phyloP scores from a whole-genome alignment of 106 monocot genomes.

The Apostasia shenzhenica region DNA sequence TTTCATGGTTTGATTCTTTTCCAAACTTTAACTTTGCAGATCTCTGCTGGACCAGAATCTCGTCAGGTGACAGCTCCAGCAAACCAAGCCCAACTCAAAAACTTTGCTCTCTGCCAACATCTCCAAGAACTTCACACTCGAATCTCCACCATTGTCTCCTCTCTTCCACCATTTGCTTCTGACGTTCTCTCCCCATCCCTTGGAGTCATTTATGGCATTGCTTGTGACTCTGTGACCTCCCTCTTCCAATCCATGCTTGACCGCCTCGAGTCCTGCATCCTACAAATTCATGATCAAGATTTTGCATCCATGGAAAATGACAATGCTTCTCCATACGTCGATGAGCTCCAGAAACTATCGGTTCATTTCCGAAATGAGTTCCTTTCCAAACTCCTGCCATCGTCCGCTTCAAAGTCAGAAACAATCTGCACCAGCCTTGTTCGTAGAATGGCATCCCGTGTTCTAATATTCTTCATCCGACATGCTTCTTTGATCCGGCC shows the following conservation, averaged over 20 bases:
- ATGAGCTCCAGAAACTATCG: conserved; percentile 63
- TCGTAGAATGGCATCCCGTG: conserved; percentile 72
- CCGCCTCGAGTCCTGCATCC: conserved; percentile 64
- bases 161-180: conserved; percentile 46
- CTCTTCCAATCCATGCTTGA: conserved; percentile 92
- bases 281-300: conserved; percentile 80
- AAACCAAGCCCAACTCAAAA: conserved; percentile 75
- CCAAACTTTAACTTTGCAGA: conserved; percentile 18
- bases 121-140: conserved; percentile 76
- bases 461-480: conserved; percentile 68
- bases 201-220: conserved; percentile 64
- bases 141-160: conserved; percentile 33
- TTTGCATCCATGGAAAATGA: conserved; percentile 43
- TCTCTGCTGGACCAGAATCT: conserved; percentile 86
- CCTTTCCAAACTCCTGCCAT: conserved; percentile 61
- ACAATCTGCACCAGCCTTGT: conserved; percentile 68
- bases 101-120: conserved; percentile 83
- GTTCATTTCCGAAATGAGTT: conserved; percentile 77
- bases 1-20: too few relatives aligned
- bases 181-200: conserved; percentile 76
- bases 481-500: conserved; percentile 87
- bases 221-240: conserved; percentile 69
- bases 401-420: conserved; percentile 53
- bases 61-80: conserved; percentile 81
- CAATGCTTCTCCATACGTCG: conserved; percentile 81